Evolutionary conservation across 2,329 filamentous ascomycete genomes (phyloP), one percentile per base, ranked within the genome.

Genomic region (Zopfia rhizophila): DNA sequence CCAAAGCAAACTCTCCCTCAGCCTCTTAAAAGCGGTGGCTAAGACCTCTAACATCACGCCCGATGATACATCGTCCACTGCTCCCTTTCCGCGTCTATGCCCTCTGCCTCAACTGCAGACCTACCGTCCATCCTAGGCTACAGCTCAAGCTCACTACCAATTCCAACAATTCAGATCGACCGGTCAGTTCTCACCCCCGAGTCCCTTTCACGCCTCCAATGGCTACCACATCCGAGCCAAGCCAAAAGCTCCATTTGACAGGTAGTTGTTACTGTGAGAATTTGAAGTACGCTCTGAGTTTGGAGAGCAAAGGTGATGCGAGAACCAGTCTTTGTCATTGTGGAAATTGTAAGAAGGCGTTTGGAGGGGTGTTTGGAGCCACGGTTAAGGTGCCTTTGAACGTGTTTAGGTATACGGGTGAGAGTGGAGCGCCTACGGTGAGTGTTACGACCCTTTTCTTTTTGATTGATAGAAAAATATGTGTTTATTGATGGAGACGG

Each of bases 281-380:
- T 7, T 69, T 82, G 43, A 66, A 69, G 21, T 83, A 82, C 48
- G 65, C 70, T 12, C 66, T 82, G 33, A 62, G 66, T 0, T 69
- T 83, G 1, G 51, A 60, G 3, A 74, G 75, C 6, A 68, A 72
- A 4, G 73, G 76, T 6, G 72, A 82, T 17, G 79, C 79, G 2
- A 67, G 78, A 16, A 81, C 79, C 1, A 78, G 73, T 7, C 56
- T 83, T 12, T 83, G 80, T 52, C 79, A 83, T 59, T 82, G 80
- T 56, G 51, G 61, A 13, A 80, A 76, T 56, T 82, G 80, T 68
- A 82, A 79, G 61, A 79, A 78, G 71, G 79, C 78, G 23, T 80
- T 79, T 36, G 78, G 79, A 6, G 70, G 74, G 19, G 75, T 77
- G 37, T 81, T 78, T 58, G 79, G 80, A 11, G 66, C 82, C 12